Conservation (phyloP, 768 basidiomycete genomes). For the Lactarius akahatsu region DNA sequence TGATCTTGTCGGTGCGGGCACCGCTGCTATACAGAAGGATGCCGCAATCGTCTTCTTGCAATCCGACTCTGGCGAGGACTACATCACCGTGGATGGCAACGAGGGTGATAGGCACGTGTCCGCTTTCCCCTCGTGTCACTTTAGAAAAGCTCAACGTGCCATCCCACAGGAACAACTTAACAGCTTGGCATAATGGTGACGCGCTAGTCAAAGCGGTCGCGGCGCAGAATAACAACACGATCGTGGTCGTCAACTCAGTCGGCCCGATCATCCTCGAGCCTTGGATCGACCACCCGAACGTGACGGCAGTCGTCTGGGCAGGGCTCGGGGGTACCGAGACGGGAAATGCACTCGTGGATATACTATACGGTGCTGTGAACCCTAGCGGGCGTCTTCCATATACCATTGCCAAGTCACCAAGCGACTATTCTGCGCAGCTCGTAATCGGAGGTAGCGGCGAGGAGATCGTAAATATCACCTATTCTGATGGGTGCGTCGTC, state of each 20-base stretch:
- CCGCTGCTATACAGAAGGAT: conserved; percentile 45
- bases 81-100: conserved; percentile 59
- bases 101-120: conserved; percentile 52
- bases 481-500: conserved; percentile 49
- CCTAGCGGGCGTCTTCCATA: conserved; percentile 70
- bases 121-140: conserved; percentile 28
- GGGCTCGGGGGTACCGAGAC: conserved; percentile 66
- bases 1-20: conserved; percentile 49
- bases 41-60: conserved; percentile 54
- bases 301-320: conserved; percentile 56
- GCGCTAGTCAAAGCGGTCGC: conserved; percentile 56
- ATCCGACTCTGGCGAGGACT: conserved; percentile 41
- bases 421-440: conserved; percentile 52
- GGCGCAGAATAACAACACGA: conserved; percentile 66
- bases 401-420: conserved; percentile 61
- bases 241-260: conserved; percentile 78
- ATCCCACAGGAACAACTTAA: conserved; percentile 36
- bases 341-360: conserved; percentile 67
- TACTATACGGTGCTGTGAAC: conserved; percentile 75
- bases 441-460: conserved; percentile 32
- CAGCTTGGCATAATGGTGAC: conserved; percentile 41
- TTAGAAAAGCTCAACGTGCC: not conserved
- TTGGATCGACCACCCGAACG: conserved; percentile 77
- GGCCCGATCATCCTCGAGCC: conserved; percentile 67
- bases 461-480: conserved; percentile 51